A percentile compares a stretch with the other conserved stretches of the same genome.
phyloP scores from a whole-genome alignment of 305 asterid species.

The Fraxinus sp. region DNA sequence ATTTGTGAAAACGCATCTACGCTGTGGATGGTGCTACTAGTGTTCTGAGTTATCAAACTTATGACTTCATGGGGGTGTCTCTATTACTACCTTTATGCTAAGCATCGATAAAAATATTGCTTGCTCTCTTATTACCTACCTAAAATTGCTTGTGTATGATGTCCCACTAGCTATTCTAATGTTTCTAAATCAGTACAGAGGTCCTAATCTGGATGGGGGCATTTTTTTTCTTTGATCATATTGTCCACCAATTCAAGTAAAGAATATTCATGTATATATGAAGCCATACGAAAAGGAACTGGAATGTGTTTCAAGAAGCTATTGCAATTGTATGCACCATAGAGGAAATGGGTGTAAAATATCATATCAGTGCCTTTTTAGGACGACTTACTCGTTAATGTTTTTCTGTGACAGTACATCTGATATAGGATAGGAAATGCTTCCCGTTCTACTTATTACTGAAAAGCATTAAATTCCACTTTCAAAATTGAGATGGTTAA shows the following conservation, averaged over 20 bases:
- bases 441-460: conserved; percentile 1
- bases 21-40: background rate
- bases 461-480: background rate
- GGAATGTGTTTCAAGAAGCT: background rate
- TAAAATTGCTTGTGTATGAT: background rate
- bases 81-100: background rate
- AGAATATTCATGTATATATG: background rate
- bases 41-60: background rate
- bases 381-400: conserved; percentile 2
- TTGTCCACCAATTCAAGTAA: background rate
- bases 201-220: background rate
- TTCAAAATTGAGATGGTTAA: conserved; percentile 17
- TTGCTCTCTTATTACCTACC: background rate
- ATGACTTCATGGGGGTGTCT: background rate
- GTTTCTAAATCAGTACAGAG: background rate
- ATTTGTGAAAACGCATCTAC: background rate
- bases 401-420: conserved; percentile 9
- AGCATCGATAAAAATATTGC: background rate
- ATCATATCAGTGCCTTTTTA: background rate
- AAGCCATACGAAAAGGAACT: background rate
- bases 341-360: background rate
- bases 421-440: background rate
- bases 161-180: background rate
- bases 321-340: background rate
- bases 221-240: background rate